Evolutionary conservation across 805 yeast species (phyloP), one percentile per base, ranked within the genome.

Genomic region (Candida golubevii): DNA sequence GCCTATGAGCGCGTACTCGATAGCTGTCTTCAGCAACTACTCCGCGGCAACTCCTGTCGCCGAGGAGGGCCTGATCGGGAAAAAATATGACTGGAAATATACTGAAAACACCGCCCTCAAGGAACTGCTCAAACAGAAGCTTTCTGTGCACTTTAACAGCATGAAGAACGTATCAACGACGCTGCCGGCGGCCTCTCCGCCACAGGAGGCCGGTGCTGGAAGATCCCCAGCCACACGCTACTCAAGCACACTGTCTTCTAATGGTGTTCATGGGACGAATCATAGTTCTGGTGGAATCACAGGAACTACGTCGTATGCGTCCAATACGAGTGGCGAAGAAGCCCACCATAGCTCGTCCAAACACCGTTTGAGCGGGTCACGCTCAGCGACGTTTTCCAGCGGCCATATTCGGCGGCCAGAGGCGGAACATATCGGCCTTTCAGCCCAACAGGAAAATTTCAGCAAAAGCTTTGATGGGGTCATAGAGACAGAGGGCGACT

Each of bases 1-100:
- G 2, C 79, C 78, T 11, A 65, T 80, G 47, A 79, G 83, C 55
- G 71, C 79, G 6, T 80, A 79, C 54, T 78, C 82, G 32, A 66
- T 77, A 15, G 83, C 80, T 26, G 60, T 80, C 23, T 61, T 80
- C 33, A 69, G 73, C 34, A 37, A 23, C 31, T 33, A 39, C 33
- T 10, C 27, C 14, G 36, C 8, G 4, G 26, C 27, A 33, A n/a
- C 11, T 4, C 34, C 15, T 13, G 15, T 8, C 9, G 4, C 15
- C 6, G 15, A 32, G 8, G 15, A 12, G 34, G 13, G 18, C 26
- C 26, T 9, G 27, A 8, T 23, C 35, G 32, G 35, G 27, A 29
- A 33, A 8, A 13, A n/a, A 13, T 38, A 33, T 31, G 11, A 9
- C 35, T 15, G 37, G 35, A 34, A 27, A 10, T 13, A 23, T 10